These are phyloP conservation scores for Phytophthora brassicae DNA, from an alignment of 352 stramenopile species.

Conservation along the genomic window DNA sequence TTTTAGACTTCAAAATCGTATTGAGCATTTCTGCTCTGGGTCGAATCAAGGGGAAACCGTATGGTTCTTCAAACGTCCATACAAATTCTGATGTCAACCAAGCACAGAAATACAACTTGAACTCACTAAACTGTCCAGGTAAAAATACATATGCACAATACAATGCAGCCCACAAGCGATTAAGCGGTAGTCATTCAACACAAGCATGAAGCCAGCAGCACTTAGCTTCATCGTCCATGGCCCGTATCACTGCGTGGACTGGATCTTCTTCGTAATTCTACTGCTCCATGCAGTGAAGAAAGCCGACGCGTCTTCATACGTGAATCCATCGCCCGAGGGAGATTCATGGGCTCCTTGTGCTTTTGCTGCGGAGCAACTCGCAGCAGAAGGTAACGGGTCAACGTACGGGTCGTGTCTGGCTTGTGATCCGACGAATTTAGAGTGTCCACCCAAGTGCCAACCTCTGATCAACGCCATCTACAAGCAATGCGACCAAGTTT, in stretches of 20 bases:
- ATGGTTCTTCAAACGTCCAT: too few species aligned
- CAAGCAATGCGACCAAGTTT: slow-evolving; percentile 62
- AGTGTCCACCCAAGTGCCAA: slow-evolving; percentile 70
- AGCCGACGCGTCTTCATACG: slow-evolving; percentile 30
- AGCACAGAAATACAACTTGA: too few species aligned
- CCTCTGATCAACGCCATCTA: slow-evolving; percentile 72
- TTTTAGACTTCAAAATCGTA: slow-evolving; percentile 5
- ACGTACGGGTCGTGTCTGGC: slow-evolving; percentile 67
- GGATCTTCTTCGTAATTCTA: slow-evolving; percentile 20
- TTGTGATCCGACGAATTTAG: slow-evolving; percentile 52
- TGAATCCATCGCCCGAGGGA: slow-evolving; percentile 58
- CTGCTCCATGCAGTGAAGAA: slow-evolving; percentile 20
- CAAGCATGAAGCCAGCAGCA: slow-evolving; percentile 13
- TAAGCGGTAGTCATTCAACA: not conserved
- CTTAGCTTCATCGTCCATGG: slow-evolving; percentile 10
- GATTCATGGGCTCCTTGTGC: slow-evolving; percentile 63
- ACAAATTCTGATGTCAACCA: too few species aligned
- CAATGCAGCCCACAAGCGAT: slow-evolving; percentile 7
- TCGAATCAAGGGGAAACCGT: not conserved
- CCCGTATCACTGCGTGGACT: slow-evolving; percentile 13
- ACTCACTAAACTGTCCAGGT: too few species aligned
- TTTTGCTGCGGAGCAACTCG: slow-evolving; percentile 52
- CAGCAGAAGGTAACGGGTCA: slow-evolving; percentile 55
- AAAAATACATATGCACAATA: slow-evolving; percentile 16
- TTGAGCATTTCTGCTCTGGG: not conserved